Conservation (phyloP, 2,329 filamentous ascomycete genomes). For the Simplicillium sp. region DNA sequence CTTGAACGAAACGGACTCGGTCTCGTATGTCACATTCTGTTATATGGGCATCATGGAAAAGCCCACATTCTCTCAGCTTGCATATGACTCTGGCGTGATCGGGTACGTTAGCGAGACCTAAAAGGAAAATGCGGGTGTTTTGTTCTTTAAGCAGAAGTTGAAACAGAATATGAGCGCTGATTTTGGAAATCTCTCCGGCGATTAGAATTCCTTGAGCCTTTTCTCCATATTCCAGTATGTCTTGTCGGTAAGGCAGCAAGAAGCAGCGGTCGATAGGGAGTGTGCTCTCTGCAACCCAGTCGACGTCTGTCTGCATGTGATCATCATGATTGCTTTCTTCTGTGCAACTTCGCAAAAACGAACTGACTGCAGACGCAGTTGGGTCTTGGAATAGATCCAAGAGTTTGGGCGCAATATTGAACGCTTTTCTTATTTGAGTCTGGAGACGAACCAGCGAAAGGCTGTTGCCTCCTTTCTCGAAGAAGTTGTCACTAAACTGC, state of each 20-base stretch:
- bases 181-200: too few relatives aligned
- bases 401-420: slow-evolving; percentile 14
- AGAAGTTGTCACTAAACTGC: slow-evolving; percentile 12
- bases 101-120: slow-evolving; percentile 1
- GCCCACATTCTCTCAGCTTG: too few relatives aligned
- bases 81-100: background rate
- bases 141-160: background rate
- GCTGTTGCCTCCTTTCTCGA: slow-evolving; percentile 15
- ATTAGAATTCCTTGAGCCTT: too few relatives aligned
- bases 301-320: background rate
- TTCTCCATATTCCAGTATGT: too few relatives aligned
- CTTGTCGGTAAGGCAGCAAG: too few relatives aligned
- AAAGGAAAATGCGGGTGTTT: background rate
- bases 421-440: slow-evolving; percentile 14
- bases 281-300: too few relatives aligned
- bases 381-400: slow-evolving; percentile 14
- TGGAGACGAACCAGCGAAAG: slow-evolving; percentile 15
- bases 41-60: slow-evolving; percentile 8
- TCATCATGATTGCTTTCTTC: slow-evolving; percentile 2
- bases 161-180: background rate
- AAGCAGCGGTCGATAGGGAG: too few relatives aligned
- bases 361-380: slow-evolving; percentile 24
- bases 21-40: slow-evolving; percentile 12
- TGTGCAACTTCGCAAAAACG: background rate
- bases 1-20: slow-evolving; percentile 8